These are phyloP conservation scores for Magnaporthiopsis rhizophila DNA, from an alignment of 2,329 filamentous ascomycete genomes.

Conservation along the genomic window DNA sequence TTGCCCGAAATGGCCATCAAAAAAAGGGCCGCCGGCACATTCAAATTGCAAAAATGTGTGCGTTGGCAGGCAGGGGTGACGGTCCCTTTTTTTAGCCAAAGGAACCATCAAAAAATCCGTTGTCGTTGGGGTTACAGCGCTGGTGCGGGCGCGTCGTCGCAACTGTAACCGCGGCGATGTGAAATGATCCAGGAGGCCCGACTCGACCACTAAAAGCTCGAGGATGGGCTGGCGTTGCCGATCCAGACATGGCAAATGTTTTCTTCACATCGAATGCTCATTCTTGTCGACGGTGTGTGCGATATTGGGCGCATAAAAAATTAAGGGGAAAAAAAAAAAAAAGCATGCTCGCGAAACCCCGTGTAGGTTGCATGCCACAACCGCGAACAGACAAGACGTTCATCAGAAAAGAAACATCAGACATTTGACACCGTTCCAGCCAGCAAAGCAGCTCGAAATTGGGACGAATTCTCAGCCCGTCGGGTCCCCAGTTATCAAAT, in stretches of 20 bases:
- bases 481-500: neutral
- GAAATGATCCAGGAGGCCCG: constrained; percentile 1
- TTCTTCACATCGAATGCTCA: no score
- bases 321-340: neutral
- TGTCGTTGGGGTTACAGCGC: neutral
- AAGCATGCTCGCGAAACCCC: neutral
- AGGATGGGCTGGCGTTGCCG: neutral
- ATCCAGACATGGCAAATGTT: neutral
- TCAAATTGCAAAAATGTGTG: neutral
- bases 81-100: neutral
- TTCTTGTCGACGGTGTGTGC: no score
- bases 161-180: constrained; percentile 2
- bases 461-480: neutral
- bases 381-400: neutral
- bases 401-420: neutral
- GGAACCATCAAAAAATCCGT: neutral
- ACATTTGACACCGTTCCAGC: no score
- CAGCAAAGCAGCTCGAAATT: neutral
- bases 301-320: neutral
- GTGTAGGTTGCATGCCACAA: neutral
- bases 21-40: neutral
- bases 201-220: neutral
- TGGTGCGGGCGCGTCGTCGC: neutral
- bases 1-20: neutral
- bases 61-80: neutral